A percentile compares a stretch with the other conserved stretches of the same genome.
These are phyloP conservation scores for Baorangia bicolor DNA, from an alignment of 768 basidiomycete species.

Conservation along the genomic window DNA sequence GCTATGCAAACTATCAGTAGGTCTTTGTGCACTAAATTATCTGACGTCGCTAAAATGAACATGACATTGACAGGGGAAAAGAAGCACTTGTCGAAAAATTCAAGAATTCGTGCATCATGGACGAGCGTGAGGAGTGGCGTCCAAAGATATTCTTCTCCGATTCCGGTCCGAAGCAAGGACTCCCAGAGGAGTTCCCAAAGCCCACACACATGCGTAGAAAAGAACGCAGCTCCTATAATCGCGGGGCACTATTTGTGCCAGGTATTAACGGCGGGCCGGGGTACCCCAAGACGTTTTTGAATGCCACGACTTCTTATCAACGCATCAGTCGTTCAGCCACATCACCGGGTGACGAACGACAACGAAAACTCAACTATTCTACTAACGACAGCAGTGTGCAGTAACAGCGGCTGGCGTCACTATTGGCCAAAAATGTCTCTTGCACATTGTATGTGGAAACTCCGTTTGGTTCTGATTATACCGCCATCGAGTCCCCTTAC, in stretches of 20 bases:
- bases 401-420: not conserved
- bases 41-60: slow-evolving; percentile 8
- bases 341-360: slow-evolving; percentile 26
- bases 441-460: not conserved
- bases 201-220: slow-evolving; percentile 81
- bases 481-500: slow-evolving; percentile 5
- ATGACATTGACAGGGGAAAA: slow-evolving; percentile 59
- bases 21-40: slow-evolving; percentile 30
- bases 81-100: slow-evolving; percentile 90
- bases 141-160: slow-evolving; percentile 83
- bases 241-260: slow-evolving; percentile 68
- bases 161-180: slow-evolving; percentile 66
- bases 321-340: slow-evolving; percentile 14
- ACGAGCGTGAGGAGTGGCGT: slow-evolving; percentile 78
- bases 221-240: slow-evolving; percentile 78
- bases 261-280: slow-evolving; percentile 30
- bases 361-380: slow-evolving; percentile 20
- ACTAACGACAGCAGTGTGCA: slow-evolving; percentile 7
- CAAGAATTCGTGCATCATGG: slow-evolving; percentile 89
- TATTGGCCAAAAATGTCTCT: not conserved
- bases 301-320: slow-evolving; percentile 19
- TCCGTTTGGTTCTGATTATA: slow-evolving; percentile 7
- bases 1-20: slow-evolving; percentile 90
- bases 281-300: slow-evolving; percentile 31
- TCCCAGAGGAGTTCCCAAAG: slow-evolving; percentile 77